A percentile compares a stretch with the other conserved stretches of the same genome.
Conservation (phyloP, 2,329 filamentous ascomycete species). For the Penicillium verrucosum region DNA sequence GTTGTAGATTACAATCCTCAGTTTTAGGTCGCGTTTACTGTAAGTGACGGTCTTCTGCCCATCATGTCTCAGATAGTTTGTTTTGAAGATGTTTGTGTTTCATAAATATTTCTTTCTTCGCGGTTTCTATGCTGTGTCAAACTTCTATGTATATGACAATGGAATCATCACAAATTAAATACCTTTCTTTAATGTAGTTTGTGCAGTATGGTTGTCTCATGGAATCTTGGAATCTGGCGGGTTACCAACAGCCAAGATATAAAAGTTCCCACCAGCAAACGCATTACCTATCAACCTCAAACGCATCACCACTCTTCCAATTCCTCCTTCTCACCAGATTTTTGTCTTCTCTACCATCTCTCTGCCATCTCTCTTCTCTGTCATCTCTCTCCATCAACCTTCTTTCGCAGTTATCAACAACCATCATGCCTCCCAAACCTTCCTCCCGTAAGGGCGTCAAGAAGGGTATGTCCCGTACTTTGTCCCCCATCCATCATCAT, state of each 20-base stretch:
- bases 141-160: background rate
- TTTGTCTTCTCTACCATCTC: background rate
- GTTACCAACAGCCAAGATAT: background rate
- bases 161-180: background rate
- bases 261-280: background rate
- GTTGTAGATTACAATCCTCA: conserved; percentile 33
- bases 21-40: background rate
- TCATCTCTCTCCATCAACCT: background rate
- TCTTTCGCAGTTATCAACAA: background rate
- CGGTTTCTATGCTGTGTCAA: background rate
- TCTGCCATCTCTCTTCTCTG: background rate
- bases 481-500: background rate
- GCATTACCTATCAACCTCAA: background rate
- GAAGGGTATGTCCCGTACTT: background rate
- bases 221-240: background rate
- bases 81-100: background rate
- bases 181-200: background rate
- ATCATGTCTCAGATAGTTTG: background rate
- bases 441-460: background rate
- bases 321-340: background rate
- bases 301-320: background rate
- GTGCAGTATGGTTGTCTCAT: background rate
- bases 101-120: background rate
- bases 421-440: background rate
- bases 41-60: background rate